Percentiles rank a stretch among this genome's conserved stretches.
These are phyloP conservation scores for Pelomyxa schiedti DNA, from an alignment of 78 protist genomes.

Conservation along the genomic window DNA sequence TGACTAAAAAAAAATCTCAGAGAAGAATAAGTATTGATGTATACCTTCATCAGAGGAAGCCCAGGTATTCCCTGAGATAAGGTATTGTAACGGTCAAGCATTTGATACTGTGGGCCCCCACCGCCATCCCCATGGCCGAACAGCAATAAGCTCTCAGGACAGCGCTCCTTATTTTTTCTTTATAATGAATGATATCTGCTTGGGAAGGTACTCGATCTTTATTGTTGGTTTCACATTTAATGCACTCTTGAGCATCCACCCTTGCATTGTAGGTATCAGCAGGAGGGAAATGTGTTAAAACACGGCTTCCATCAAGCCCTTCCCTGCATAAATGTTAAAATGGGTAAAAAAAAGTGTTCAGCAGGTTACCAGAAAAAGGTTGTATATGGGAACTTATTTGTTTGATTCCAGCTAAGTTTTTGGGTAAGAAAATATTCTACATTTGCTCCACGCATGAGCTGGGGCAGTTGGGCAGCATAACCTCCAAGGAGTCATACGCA, in stretches of 20 bases:
- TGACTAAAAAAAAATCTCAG: too few species aligned
- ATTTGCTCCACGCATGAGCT: constrained; percentile 40
- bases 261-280: constrained; percentile 52
- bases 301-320: constrained; percentile 70
- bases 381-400: constrained; percentile 11
- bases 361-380: background rate
- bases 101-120: constrained; percentile 57
- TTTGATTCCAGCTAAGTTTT: constrained; percentile 65
- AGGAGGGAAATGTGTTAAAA: constrained; percentile 73
- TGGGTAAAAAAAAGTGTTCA: background rate
- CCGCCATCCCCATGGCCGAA: constrained; percentile 74
- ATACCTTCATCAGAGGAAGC: constrained; percentile 14
- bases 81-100: constrained; percentile 36
- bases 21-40: too few species aligned
- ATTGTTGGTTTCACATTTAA: constrained; percentile 15
- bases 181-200: background rate
- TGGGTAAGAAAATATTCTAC: constrained; percentile 66
- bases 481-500: too few species aligned
- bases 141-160: background rate
- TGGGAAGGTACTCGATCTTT: constrained; percentile 38
- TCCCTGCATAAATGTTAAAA: constrained; percentile 21
- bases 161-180: background rate
- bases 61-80: background rate
- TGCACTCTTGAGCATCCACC: constrained; percentile 34
- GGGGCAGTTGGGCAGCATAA: constrained; percentile 65